phyloP scores from a whole-genome alignment of 2,329 filamentous ascomycete genomes.

The Aphanocladium album region DNA sequence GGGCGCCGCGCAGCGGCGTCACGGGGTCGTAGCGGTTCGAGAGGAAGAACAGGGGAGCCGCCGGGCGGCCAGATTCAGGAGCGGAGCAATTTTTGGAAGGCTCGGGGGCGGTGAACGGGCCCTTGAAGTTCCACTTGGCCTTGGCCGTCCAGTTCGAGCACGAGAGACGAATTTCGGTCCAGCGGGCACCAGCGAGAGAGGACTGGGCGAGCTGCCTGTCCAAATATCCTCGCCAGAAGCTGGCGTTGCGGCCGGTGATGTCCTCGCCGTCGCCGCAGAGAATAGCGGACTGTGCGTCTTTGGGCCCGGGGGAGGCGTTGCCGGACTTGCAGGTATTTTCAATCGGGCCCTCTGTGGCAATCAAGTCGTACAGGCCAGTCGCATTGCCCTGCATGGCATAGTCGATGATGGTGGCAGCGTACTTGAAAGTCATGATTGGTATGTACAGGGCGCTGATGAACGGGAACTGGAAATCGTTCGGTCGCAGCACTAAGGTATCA shows the following conservation, averaged over 20 bases:
- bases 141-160: constrained; percentile 35
- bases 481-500: constrained; percentile 25
- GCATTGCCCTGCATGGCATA: constrained; percentile 18
- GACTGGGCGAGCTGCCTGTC: constrained; percentile 23
- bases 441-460: constrained; percentile 27
- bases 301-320: too few relatives aligned
- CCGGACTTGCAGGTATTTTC: constrained; percentile 5
- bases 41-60: constrained; percentile 40
- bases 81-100: constrained; percentile 16
- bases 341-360: neutral
- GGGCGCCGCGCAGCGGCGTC: constrained; percentile 38
- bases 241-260: constrained; percentile 16
- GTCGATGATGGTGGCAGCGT: constrained; percentile 15
- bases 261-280: constrained; percentile 33
- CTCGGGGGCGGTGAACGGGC: constrained; percentile 27
- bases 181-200: constrained; percentile 26
- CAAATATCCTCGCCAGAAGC: constrained; percentile 28
- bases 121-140: constrained; percentile 36
- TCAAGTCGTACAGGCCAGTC: neutral
- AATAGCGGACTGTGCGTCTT: constrained; percentile 23
- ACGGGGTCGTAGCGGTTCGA: constrained; percentile 40
- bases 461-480: constrained; percentile 24
- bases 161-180: constrained; percentile 32
- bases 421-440: constrained; percentile 11
- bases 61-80: constrained; percentile 27